Percentiles rank a stretch among this genome's conserved stretches.
These are phyloP conservation scores for Taphrina deformans DNA, from an alignment of 1,139 yeast species.

Conservation along the genomic window DNA sequence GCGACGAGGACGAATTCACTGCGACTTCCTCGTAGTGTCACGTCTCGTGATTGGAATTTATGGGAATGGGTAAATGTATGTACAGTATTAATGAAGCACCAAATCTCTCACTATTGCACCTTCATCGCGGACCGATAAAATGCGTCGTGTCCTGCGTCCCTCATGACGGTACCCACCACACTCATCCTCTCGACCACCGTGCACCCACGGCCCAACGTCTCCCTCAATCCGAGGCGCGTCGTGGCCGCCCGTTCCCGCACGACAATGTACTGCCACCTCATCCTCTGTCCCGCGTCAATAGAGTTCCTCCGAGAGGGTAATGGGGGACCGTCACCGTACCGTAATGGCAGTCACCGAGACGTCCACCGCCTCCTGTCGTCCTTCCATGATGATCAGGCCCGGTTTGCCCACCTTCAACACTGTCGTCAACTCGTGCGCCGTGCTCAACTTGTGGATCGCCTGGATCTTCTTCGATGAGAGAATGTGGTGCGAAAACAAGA, in stretches of 20 bases:
- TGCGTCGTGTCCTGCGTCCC: background rate
- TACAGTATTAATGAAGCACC: background rate
- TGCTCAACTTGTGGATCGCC: background rate
- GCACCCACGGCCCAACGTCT: background rate
- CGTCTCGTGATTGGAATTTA: too few species aligned
- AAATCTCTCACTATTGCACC: background rate
- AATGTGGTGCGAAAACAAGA: conserved; percentile 11
- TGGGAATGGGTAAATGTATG: background rate
- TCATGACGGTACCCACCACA: background rate
- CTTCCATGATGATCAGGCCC: conserved; percentile 4
- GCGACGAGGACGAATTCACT: conserved; percentile 23
- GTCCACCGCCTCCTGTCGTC: background rate
- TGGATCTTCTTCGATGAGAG: conserved; percentile 5
- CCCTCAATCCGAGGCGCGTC: background rate
- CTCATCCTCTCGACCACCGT: background rate
- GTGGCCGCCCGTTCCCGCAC: background rate
- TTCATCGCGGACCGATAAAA: background rate
- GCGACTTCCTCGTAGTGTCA: background rate
- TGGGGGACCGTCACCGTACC: too few species aligned
- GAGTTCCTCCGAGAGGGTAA: too few species aligned
- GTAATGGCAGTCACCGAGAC: background rate
- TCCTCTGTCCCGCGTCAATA: background rate
- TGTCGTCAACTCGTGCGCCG: background rate
- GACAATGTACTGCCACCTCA: conserved; percentile 16
- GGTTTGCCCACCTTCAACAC: conserved; percentile 6